Conservation (phyloP, 192 early-diverging fungal genomes). For the Gigaspora rosea region DNA sequence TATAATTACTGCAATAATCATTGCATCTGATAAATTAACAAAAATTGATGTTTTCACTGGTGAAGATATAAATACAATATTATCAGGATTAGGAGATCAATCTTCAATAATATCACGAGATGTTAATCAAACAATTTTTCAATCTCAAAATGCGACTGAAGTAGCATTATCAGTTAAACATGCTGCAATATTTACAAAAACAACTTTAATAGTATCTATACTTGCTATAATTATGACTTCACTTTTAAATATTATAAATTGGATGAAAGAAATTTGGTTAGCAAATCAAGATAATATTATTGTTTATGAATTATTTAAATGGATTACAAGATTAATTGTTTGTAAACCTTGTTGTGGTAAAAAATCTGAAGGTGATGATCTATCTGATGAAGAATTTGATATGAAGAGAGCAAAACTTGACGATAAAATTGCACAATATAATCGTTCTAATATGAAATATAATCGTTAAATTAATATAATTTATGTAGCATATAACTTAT, state of each 20-base stretch:
- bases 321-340: conserved; percentile 16
- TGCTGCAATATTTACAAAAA: conserved; percentile 12
- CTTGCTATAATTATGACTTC: conserved; percentile 24
- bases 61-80: neutral
- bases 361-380: neutral
- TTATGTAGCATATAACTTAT: too few species aligned
- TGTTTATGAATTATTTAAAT: conserved; percentile 18
- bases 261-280: conserved; percentile 17
- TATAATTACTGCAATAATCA: neutral
- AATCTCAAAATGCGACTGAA: too few species aligned
- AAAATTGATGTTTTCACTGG: neutral
- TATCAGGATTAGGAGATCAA: too few species aligned
- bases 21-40: neutral
- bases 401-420: too few species aligned
- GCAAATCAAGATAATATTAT: conserved; percentile 17
- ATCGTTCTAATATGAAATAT: too few species aligned
- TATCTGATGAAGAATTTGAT: neutral
- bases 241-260: conserved; percentile 21
- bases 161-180: neutral
- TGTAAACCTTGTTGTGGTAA: conserved; percentile 28
- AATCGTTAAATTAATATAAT: too few species aligned
- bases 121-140: too few species aligned
- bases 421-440: too few species aligned
- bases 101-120: too few species aligned
- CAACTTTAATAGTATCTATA: conserved; percentile 3